Evolutionary conservation across 1,284 basidiomycete genomes (phyloP).

Genomic region (Tilletia setariae): DNA sequence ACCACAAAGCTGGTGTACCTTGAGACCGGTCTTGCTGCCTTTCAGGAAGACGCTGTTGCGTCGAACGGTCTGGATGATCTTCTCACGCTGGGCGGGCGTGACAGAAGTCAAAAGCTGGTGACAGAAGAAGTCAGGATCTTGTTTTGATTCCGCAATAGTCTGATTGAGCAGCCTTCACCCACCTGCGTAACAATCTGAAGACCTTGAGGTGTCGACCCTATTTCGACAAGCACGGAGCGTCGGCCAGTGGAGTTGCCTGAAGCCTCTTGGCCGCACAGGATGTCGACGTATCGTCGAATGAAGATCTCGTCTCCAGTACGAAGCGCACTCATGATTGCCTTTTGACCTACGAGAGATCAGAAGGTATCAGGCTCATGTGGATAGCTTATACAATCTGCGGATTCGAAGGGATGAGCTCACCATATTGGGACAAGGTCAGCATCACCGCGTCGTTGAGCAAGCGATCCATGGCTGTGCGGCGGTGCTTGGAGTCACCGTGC

Average conservation of each 20-base stretch:
- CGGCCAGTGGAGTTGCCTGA: slow-evolving; percentile 27
- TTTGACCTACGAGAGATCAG: slow-evolving; percentile 29
- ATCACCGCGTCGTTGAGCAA: slow-evolving; percentile 31
- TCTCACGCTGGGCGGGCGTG: slow-evolving; percentile 31
- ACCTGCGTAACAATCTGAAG: slow-evolving; percentile 50
- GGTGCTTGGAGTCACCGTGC: slow-evolving; percentile 34
- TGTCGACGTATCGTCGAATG: slow-evolving; percentile 33
- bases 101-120: slow-evolving; percentile 48
- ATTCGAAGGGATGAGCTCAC: slow-evolving; percentile 22
- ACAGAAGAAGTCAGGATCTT: background rate
- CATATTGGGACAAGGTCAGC: slow-evolving; percentile 47
- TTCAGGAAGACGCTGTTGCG: slow-evolving; percentile 49
- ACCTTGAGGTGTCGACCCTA: slow-evolving; percentile 45
- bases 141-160: background rate
- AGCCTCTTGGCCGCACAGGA: slow-evolving; percentile 29
- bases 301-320: slow-evolving; percentile 35
- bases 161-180: background rate
- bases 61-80: slow-evolving; percentile 46
- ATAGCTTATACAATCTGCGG: too few species aligned
- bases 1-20: slow-evolving; percentile 49
- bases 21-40: slow-evolving; percentile 49
- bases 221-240: slow-evolving; percentile 45
- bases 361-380: too few species aligned
- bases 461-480: slow-evolving; percentile 28
- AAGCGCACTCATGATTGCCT: slow-evolving; percentile 50